A percentile compares a stretch with the other conserved stretches of the same genome.
These are phyloP conservation scores for Spathaspora hagerdaliae DNA, from an alignment of 805 yeast genomes.

Conservation along the genomic window DNA sequence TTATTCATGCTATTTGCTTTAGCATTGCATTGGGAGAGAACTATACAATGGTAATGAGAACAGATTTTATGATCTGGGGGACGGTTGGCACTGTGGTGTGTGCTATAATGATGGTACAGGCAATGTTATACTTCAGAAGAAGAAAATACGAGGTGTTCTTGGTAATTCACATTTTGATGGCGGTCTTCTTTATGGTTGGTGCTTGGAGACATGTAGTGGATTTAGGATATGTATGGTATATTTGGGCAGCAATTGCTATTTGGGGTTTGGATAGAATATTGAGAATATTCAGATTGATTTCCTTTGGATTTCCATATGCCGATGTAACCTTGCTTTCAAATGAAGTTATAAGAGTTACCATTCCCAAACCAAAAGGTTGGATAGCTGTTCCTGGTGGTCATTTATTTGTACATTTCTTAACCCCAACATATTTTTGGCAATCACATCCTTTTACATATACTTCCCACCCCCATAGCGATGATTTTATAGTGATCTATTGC, in stretches of 20 bases:
- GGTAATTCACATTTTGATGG: constrained; percentile 53
- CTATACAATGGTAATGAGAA: constrained; percentile 1
- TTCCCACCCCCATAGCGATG: constrained; percentile 1
- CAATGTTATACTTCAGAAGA: constrained; percentile 41
- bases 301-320: constrained; percentile 59
- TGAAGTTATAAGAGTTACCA: constrained; percentile 45
- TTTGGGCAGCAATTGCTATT: constrained; percentile 1
- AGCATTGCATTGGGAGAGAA: constrained; percentile 5
- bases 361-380: constrained; percentile 54
- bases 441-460: constrained; percentile 63
- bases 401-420: constrained; percentile 50
- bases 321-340: constrained; percentile 35
- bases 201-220: constrained; percentile 47
- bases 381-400: constrained; percentile 56
- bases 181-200: constrained; percentile 41
- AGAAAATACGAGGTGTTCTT: constrained; percentile 51
- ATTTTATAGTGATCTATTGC: constrained; percentile 17
- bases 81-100: constrained; percentile 28
- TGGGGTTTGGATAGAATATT: constrained; percentile 57
- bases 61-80: constrained; percentile 22
- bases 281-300: constrained; percentile 49
- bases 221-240: constrained; percentile 28
- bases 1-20: constrained; percentile 22
- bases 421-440: constrained; percentile 49
- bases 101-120: constrained; percentile 38